phyloP scores from a whole-genome alignment of 345 rosid genomes.

The Garcia nutans region DNA sequence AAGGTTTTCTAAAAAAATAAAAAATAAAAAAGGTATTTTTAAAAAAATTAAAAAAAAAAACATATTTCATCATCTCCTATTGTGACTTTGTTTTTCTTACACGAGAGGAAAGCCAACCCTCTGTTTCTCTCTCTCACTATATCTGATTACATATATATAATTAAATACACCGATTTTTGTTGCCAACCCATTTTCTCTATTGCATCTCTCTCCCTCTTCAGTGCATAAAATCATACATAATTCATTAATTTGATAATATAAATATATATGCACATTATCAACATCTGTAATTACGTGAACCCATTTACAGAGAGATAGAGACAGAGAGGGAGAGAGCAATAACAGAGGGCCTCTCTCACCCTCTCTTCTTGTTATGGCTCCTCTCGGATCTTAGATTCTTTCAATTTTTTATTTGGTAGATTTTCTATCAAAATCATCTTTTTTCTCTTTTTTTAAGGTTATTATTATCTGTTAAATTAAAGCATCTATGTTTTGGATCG shows the following conservation, averaged over 20 bases:
- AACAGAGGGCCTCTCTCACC: conserved; percentile 52
- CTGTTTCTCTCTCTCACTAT: conserved; percentile 4
- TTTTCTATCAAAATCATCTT: neutral
- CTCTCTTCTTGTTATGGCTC: conserved; percentile 50
- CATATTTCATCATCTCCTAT: conserved; percentile 24
- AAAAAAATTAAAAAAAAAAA: neutral
- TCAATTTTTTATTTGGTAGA: conserved; percentile 27
- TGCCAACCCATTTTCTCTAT: conserved; percentile 13
- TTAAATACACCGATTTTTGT: conserved; percentile 12
- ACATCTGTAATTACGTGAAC: conserved; percentile 17
- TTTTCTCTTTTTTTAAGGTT: conserved; percentile 5
- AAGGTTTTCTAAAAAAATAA: neutral
- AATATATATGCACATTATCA: conserved; percentile 13
- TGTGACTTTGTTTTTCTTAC: conserved; percentile 31
- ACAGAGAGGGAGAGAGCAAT: conserved; percentile 32
- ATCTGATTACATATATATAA: neutral
- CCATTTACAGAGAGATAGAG: conserved; percentile 11
- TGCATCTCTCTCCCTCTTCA: conserved; percentile 17
- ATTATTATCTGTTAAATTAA: neutral
- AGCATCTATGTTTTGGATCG: conserved; percentile 32
- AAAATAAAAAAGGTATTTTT: too few species aligned
- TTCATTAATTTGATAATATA: neutral
- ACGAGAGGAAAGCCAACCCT: conserved; percentile 31
- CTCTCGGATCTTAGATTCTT: conserved; percentile 42
- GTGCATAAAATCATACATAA: conserved; percentile 34